Evolutionary conservation across 345 rosid species (phyloP).

Genomic region (Kernera saxatilis): DNA sequence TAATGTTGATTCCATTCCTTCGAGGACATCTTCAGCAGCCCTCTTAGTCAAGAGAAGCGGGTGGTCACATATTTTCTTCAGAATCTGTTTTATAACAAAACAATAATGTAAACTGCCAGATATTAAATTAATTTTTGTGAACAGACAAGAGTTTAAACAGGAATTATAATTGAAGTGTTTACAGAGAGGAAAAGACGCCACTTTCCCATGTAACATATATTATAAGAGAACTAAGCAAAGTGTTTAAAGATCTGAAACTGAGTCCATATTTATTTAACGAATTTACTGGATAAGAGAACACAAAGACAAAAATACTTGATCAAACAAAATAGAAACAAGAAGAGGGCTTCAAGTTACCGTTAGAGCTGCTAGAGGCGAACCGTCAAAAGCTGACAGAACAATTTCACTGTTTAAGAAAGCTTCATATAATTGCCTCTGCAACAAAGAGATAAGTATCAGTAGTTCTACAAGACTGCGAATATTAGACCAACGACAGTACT

Average conservation of each 20-base stretch:
- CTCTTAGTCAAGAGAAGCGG: constrained; percentile 38
- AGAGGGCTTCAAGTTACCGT: constrained; percentile 49
- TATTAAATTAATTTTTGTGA: neutral
- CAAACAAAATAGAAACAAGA: neutral
- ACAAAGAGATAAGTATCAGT: constrained; percentile 10
- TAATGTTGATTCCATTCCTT: constrained; percentile 86
- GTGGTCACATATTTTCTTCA: constrained; percentile 73
- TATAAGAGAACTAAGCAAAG: neutral
- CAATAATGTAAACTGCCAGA: neutral
- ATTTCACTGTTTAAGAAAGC: constrained; percentile 87
- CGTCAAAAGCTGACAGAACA: constrained; percentile 92
- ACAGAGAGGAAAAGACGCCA: neutral
- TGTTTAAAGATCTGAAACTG: neutral
- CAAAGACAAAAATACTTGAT: neutral
- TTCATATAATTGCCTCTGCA: constrained; percentile 80
- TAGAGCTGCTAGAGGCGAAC: constrained; percentile 97
- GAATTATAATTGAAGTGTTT: neutral
- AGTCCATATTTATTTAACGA: neutral
- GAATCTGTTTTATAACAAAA: constrained; percentile 56
- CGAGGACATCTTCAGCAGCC: constrained; percentile 60
- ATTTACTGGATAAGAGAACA: neutral
- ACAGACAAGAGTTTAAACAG: constrained; percentile 2
- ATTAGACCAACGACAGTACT: neutral
- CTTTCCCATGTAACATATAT: neutral
- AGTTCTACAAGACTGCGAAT: constrained; percentile 1